These are phyloP conservation scores for Takakia lepidozioides DNA, from an alignment of 225 moss, liverwort and hornwort genomes.

Conservation along the genomic window DNA sequence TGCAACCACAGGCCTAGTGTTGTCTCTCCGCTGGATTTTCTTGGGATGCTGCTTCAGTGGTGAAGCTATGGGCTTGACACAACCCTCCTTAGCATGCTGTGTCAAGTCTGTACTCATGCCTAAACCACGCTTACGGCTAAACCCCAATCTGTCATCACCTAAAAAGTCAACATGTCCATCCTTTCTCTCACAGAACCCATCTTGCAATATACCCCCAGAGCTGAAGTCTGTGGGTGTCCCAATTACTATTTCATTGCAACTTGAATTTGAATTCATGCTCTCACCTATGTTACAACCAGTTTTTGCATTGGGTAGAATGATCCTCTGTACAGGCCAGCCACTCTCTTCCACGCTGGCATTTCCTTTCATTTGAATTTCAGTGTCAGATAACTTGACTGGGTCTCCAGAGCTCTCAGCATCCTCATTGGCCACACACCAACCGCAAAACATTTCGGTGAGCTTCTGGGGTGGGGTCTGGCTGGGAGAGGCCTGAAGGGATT, in stretches of 20 bases:
- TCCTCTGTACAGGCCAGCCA: too few species aligned
- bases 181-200: slow-evolving; percentile 13
- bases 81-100: slow-evolving; percentile 9
- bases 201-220: too few species aligned
- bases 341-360: too few species aligned
- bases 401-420: too few species aligned
- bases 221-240: slow-evolving; percentile 7
- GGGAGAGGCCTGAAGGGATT: slow-evolving; percentile 3
- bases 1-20: slow-evolving; percentile 1
- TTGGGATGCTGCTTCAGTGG: slow-evolving; percentile 22
- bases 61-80: slow-evolving; percentile 9
- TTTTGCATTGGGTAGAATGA: too few species aligned
- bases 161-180: background rate
- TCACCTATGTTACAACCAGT: too few species aligned
- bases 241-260: slow-evolving; percentile 2
- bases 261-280: too few species aligned
- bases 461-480: background rate
- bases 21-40: slow-evolving; percentile 14
- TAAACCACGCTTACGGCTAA: slow-evolving; percentile 14
- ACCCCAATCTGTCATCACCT: slow-evolving; percentile 10
- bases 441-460: too few species aligned
- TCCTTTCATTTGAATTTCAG: background rate
- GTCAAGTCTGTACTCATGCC: slow-evolving; percentile 5
- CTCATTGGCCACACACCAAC: too few species aligned
- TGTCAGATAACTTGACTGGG: too few species aligned